These are phyloP conservation scores for Avena sativa DNA, from an alignment of 176 grass and related monocot genomes.

Conservation along the genomic window DNA sequence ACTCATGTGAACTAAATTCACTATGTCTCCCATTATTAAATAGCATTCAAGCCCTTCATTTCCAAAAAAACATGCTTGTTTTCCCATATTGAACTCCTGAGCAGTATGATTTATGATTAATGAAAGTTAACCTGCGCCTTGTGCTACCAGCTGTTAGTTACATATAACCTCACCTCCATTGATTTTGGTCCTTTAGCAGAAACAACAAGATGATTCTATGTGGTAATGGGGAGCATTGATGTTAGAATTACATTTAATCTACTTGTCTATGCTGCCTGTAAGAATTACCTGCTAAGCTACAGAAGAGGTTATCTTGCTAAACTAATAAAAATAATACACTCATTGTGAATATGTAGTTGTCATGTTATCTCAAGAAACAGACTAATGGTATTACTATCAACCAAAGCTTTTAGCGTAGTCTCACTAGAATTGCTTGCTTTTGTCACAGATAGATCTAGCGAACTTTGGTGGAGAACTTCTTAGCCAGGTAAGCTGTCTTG, in stretches of 20 bases:
- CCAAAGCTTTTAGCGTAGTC: slow-evolving; percentile 25
- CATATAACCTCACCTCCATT: slow-evolving; percentile 4
- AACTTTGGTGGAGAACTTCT: slow-evolving; percentile 90
- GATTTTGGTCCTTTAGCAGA: not conserved
- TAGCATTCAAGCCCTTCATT: not conserved
- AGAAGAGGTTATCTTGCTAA: slow-evolving; percentile 24
- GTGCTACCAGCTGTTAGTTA: slow-evolving; percentile 17
- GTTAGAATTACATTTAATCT: not conserved
- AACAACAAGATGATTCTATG: slow-evolving; percentile 1
- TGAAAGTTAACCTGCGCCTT: not conserved
- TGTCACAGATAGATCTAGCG: slow-evolving; percentile 73
- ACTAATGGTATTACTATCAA: slow-evolving; percentile 9
- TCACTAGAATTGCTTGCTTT: slow-evolving; percentile 22
- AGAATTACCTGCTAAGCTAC: slow-evolving; percentile 4
- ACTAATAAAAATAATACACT: not conserved
- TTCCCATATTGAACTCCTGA: not conserved
- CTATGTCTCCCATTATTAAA: not conserved
- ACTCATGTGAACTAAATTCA: slow-evolving; percentile 10
- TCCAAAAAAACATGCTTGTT: not conserved
- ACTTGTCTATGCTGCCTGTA: not conserved
- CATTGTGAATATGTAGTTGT: not conserved
- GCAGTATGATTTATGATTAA: not conserved
- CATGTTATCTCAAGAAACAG: not conserved
- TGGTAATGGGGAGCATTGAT: not conserved
- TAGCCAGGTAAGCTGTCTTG: slow-evolving; percentile 66